Base-by-base conservation (phyloP, 345 rosid species). In the Linum trigynum region DNA sequence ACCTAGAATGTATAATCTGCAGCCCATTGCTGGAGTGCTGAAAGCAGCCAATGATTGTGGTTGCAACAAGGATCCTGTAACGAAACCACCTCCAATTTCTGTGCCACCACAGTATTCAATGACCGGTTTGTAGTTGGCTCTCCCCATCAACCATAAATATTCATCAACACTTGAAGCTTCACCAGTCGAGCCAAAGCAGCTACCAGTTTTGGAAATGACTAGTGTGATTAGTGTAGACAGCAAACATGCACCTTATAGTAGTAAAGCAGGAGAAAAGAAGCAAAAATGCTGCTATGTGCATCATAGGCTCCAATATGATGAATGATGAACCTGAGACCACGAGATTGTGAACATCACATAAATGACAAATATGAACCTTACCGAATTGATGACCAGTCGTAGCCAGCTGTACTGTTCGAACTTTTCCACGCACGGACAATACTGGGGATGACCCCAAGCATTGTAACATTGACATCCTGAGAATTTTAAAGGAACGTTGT, bases 361-460 rank as follows among this genome's bases (percentile, higher is more conserved):
- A 7, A 40, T 17, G 10, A 7, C 23, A 16, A 71, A n/a, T 36
- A 17, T 12, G 41, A 72, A 48, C 65, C 84, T 83, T 71, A 90
- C 99, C 95, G 91, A 67, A 94, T 88, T n/a, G 86, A 72, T 56
- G 99, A 94, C 99, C 97, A 94, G 79, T 94, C 92, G 72, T 68
- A 84, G 70, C 96, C 96, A 73, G 84, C 78, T 35, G 83, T 70
- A 51, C 79, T 68, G 67, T 88, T 84, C 3, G 81, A 71, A 78
- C 78, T 86, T 85, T 86, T 83, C 99, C 99, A 94, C 41, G 89
- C 15, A 51, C 97, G 86, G 50, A 94, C 97, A 23, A 94, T 82
- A 80, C 99, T 94, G 57, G 99, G 97, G 75, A 94, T 88, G 69
- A 94, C 97, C 57, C 99, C 99, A 57, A 94, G 95, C 89, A 90